phyloP scores from a whole-genome alignment of 2,329 filamentous ascomycete species.

The Fusarium solani-melongenae region DNA sequence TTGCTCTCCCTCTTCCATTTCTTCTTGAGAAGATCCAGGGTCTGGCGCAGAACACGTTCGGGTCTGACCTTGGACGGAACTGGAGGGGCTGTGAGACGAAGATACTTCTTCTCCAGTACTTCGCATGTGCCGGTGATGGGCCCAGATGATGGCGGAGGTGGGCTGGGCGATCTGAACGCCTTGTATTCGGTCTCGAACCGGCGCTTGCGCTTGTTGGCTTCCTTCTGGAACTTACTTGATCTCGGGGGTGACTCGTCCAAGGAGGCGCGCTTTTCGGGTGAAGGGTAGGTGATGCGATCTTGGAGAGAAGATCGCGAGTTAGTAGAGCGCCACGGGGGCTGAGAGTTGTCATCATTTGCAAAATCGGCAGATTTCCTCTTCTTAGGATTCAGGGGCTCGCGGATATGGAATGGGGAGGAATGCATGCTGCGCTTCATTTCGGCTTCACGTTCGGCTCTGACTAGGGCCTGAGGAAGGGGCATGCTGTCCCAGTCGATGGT shows the following conservation, averaged over 20 bases:
- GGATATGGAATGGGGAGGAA: slow-evolving; percentile 36
- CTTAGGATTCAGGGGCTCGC: slow-evolving; percentile 61
- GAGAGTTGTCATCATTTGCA: slow-evolving; percentile 63
- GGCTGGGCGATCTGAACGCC: slow-evolving; percentile 66
- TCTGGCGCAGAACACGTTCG: slow-evolving; percentile 80
- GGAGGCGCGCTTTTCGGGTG: slow-evolving; percentile 54
- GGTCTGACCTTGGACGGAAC: slow-evolving; percentile 91
- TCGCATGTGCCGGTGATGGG: slow-evolving; percentile 90
- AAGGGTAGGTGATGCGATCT: slow-evolving; percentile 77
- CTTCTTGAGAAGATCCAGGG: slow-evolving; percentile 87
- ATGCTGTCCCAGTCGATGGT: slow-evolving; percentile 84
- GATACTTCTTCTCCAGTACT: slow-evolving; percentile 90
- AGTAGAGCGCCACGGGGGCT: slow-evolving; percentile 81
- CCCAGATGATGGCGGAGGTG: slow-evolving; percentile 66
- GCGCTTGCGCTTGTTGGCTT: slow-evolving; percentile 89
- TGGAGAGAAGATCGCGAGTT: slow-evolving; percentile 70
- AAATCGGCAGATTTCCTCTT: slow-evolving; percentile 86
- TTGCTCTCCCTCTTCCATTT: slow-evolving; percentile 96
- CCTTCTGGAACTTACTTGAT: slow-evolving; percentile 90
- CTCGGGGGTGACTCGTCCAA: slow-evolving; percentile 61
- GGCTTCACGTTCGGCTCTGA: slow-evolving; percentile 74
- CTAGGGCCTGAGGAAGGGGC: slow-evolving; percentile 86
- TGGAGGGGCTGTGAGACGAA: slow-evolving; percentile 90
- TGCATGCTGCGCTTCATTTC: slow-evolving; percentile 54
- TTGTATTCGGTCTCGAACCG: slow-evolving; percentile 81